Evolutionary conservation across 768 basidiomycete species (phyloP), one percentile per base, ranked within the genome.

Genomic region (Pseudohyphozyma bogoriensis): DNA sequence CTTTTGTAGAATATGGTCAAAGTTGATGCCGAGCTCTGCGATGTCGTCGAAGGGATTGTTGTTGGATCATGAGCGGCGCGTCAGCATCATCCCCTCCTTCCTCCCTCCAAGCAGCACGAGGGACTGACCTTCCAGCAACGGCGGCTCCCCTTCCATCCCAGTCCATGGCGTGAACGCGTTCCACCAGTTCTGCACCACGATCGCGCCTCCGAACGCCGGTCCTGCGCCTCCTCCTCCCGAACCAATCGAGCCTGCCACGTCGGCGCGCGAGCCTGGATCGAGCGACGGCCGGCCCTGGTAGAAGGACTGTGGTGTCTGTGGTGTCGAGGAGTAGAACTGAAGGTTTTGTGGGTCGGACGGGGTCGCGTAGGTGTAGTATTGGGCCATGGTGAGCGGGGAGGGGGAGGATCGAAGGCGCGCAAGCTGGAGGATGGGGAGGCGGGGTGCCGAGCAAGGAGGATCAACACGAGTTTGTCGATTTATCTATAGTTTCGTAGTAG

Each of bases 11-110:
- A 99, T 97, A 73, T 99, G 95, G 37, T 84, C 82, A 68, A 97
- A 95, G 76, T 99, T 97, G 73, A 99, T 92, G 42, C 95, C 95
- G 37, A 99, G 83, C 73, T 97, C 95, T 97, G 70, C 33, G 16
- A 24, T n/a, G n/a, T n/a, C n/a, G n/a, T n/a, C n/a, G n/a, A 36
- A 22, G 56, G 40, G 0, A 2, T 26, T 13, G 24, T 22, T 26
- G 15, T n/a, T 13, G 22, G 22, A 45, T 22, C 8, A 13, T 46
- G 22, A 46, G 45, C 24, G 20, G 22, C 24, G 24, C 24, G 45
- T 46, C 47, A 9, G 28, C 8, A 16, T 4, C 6, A 31, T 29
- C 22, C 47, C 13, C 9, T 15, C 8, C 18, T 29, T 12, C 13
- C 47, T 26, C 50, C 9, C 32, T 2, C 3, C 10, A 36, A 22